Evolutionary conservation across 2,329 filamentous ascomycete genomes (phyloP), one percentile per base, ranked within the genome.

Genomic region (Exophiala sideris): DNA sequence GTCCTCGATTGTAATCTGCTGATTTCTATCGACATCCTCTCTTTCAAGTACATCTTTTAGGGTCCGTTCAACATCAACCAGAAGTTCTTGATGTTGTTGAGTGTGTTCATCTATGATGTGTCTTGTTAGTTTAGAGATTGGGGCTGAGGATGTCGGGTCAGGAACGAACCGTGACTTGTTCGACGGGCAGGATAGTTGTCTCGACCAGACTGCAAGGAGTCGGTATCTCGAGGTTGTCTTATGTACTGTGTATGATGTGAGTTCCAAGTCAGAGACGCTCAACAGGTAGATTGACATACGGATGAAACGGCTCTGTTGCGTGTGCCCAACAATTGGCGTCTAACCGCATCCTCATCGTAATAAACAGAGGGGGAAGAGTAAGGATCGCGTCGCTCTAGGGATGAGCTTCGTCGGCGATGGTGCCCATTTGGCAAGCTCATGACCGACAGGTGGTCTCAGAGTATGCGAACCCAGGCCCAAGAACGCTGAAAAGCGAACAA

Each of bases 1-100:
- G 73, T 99, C 94, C 68, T 97, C 94, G 65, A 97, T 95, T 29
- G 94, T 99, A 70, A 99, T 99, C 71, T 97, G 91, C 79, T 90
- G 89, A 71, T 99, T 96, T 52, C 83, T 79, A 72, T 99, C 91
- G 29, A 91, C 95, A 67, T 99, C 94, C 71, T 99, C 94, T 62
- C 92, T 87, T 35, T 84, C 83, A 58, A 90, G 79, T 41, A 99
- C 79, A 55, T 82, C 86, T 67, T 91, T 81, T 53, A 96, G 79
- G 0, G 91, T 96, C 18, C 83, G 78, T 45, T 95, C 87, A 65
- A 97, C 91, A 64, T 94, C 83, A 69, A 97, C 85, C 35, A 95
- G 80, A 71, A 95, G 96, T 63, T 86, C 87, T 57, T 89, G 88
- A 52, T 87, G 83, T 45, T 83, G 77, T 46, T 82, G 76, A 33